Evolutionary conservation across 805 yeast genomes (phyloP).

Genomic region (Zygoascus flipseniorum): DNA sequence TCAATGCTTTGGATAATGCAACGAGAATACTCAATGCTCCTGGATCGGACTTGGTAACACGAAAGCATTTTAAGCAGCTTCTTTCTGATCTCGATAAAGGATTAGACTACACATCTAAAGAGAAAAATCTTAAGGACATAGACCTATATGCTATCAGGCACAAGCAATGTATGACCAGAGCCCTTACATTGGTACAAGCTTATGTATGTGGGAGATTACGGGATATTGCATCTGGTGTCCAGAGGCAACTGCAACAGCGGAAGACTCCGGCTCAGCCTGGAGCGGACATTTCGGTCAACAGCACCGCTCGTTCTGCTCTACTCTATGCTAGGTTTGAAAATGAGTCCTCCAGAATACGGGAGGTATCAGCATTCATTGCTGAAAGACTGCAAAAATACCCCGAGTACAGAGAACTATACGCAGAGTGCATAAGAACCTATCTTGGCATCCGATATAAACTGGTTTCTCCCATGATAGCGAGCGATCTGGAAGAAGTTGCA

Average conservation of each 20-base stretch:
- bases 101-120: conserved; percentile 46
- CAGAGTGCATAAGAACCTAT: conserved; percentile 59
- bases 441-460: conserved; percentile 48
- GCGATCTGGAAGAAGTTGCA: conserved; percentile 29
- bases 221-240: conserved; percentile 17
- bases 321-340: conserved; percentile 55
- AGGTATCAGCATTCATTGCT: conserved; percentile 31
- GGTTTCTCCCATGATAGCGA: conserved; percentile 35
- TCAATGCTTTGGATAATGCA: conserved; percentile 63
- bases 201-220: conserved; percentile 41
- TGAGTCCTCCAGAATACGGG: conserved; percentile 33
- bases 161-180: conserved; percentile 75
- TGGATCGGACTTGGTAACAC: conserved; percentile 58
- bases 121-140: conserved; percentile 57
- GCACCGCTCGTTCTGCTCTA: conserved; percentile 51
- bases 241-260: conserved; percentile 8
- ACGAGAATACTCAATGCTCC: conserved; percentile 61
- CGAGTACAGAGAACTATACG: conserved; percentile 58
- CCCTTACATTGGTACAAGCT: conserved; percentile 65
- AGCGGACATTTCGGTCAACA: conserved; percentile 21
- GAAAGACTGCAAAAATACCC: conserved; percentile 32
- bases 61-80: conserved; percentile 45
- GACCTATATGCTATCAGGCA: conserved; percentile 64
- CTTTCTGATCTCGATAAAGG: conserved; percentile 58
- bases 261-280: conserved; percentile 7